Conservation (phyloP, 148 eudicot species). For the Spergularia bocconei region DNA sequence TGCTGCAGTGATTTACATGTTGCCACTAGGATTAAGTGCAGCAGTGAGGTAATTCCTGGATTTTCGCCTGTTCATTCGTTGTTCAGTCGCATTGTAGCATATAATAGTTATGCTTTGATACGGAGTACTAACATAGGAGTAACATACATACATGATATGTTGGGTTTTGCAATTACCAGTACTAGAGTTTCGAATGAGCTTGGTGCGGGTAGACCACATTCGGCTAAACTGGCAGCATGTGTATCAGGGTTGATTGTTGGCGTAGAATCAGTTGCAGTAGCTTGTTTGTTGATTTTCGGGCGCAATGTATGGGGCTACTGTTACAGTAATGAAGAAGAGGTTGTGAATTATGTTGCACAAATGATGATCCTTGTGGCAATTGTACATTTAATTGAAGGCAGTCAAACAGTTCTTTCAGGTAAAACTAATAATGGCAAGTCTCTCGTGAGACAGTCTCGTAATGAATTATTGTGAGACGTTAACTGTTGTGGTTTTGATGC, state of each 20-base stretch:
- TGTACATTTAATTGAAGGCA: slow-evolving; percentile 32
- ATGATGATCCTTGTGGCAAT: slow-evolving; percentile 45
- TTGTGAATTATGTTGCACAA: slow-evolving; percentile 48
- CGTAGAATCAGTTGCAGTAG: slow-evolving; percentile 36
- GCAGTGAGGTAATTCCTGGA: slow-evolving; percentile 16
- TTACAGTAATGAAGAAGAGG: slow-evolving; percentile 46
- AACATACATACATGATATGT: no score
- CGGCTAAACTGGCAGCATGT: slow-evolving; percentile 48
- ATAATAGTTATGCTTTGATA: no score
- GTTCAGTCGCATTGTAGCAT: no score
- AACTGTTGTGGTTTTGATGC: no score
- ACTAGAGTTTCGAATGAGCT: slow-evolving; percentile 64
- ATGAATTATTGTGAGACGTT: no score
- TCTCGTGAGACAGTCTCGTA: no score
- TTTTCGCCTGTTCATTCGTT: no score
- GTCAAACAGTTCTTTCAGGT: slow-evolving; percentile 64
- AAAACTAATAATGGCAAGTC: no score
- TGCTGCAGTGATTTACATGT: slow-evolving; percentile 17
- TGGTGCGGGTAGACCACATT: slow-evolving; percentile 56
- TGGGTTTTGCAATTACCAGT: slow-evolving; percentile 21
- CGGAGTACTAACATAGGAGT: no score
- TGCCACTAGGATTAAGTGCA: slow-evolving; percentile 25
- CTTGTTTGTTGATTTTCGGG: slow-evolving; percentile 33
- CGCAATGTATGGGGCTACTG: slow-evolving; percentile 60
- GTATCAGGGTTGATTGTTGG: slow-evolving; percentile 40